Evolutionary conservation across 2,329 filamentous ascomycete genomes (phyloP).

Genomic region (Hypoxylon sp.): DNA sequence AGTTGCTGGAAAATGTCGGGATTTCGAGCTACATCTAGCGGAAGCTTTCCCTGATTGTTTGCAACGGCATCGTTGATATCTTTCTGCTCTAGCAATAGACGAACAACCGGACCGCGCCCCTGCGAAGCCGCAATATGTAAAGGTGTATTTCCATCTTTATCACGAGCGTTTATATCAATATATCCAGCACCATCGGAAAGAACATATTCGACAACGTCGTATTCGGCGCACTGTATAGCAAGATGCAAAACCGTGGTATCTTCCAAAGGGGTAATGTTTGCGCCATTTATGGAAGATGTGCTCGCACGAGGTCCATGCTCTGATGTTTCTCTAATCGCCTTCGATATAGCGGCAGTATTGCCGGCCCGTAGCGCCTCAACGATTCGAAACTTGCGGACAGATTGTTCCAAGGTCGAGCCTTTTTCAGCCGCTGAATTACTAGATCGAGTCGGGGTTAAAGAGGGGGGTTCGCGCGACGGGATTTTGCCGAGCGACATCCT

Average conservation of each 20-base stretch:
- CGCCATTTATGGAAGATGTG: slow-evolving; percentile 67
- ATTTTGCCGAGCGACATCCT: slow-evolving; percentile 65
- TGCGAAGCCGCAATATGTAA: slow-evolving; percentile 89
- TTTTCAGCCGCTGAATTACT: slow-evolving; percentile 57
- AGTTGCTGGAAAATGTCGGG: slow-evolving; percentile 97
- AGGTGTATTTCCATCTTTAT: slow-evolving; percentile 94
- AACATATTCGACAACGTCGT: slow-evolving; percentile 94
- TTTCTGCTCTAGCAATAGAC: slow-evolving; percentile 84
- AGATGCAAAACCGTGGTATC: slow-evolving; percentile 94
- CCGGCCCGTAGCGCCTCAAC: slow-evolving; percentile 94
- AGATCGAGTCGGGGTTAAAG: slow-evolving; percentile 43
- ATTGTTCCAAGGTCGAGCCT: slow-evolving; percentile 83
- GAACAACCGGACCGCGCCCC: slow-evolving; percentile 84
- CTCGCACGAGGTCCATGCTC: slow-evolving; percentile 68
- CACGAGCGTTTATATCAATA: slow-evolving; percentile 89
- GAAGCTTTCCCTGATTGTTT: slow-evolving; percentile 87
- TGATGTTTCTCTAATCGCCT: slow-evolving; percentile 80
- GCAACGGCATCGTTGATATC: slow-evolving; percentile 89
- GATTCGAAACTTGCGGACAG: slow-evolving; percentile 92
- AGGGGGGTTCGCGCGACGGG: slow-evolving; percentile 54
- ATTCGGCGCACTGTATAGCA: slow-evolving; percentile 94
- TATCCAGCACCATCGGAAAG: slow-evolving; percentile 78
- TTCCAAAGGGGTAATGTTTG: slow-evolving; percentile 68
- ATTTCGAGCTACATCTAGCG: slow-evolving; percentile 89
- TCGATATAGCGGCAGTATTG: slow-evolving; percentile 91